Evolutionary conservation across 75 land plant genomes (phyloP).

Genomic region (Pinus tabuliformis): DNA sequence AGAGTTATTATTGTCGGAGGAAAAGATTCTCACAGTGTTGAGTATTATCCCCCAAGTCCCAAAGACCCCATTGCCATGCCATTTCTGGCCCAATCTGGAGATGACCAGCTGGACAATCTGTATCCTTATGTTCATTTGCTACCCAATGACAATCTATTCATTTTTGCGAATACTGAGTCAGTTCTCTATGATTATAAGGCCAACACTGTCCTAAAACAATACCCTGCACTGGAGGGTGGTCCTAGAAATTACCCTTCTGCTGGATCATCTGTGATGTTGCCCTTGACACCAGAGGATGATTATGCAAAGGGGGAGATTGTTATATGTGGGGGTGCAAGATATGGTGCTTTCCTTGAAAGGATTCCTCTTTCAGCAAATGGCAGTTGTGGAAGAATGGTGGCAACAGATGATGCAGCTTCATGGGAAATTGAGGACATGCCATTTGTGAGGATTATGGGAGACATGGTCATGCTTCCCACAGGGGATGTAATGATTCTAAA

Average conservation of each 20-base stretch:
- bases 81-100: constrained; percentile 39
- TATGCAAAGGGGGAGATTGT: constrained; percentile 48
- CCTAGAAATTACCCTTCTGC: constrained; percentile 75
- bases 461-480: constrained; percentile 77
- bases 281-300: constrained; percentile 33
- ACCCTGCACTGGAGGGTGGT: constrained; percentile 54
- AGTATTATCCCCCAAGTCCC: constrained; percentile 52
- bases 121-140: constrained; percentile 87
- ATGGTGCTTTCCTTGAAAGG: constrained; percentile 50
- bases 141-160: constrained; percentile 78
- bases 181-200: constrained; percentile 46
- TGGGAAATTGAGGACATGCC: constrained; percentile 89
- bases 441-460: constrained; percentile 71
- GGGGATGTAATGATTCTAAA: constrained; percentile 73
- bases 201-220: constrained; percentile 27
- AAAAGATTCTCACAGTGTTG: constrained; percentile 19
- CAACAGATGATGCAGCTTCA: constrained; percentile 36
- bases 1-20: constrained; percentile 52
- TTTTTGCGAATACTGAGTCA: constrained; percentile 75
- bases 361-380: constrained; percentile 37
- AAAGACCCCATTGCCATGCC: constrained; percentile 23
- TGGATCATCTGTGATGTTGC: constrained; percentile 69
- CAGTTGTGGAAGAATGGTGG: constrained; percentile 66
- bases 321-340: constrained; percentile 72
- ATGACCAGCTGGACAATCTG: constrained; percentile 69